Evolutionary conservation across 2,329 filamentous ascomycete genomes (phyloP), one percentile per base, ranked within the genome.

Genomic region (Drechmeria coniospora): DNA sequence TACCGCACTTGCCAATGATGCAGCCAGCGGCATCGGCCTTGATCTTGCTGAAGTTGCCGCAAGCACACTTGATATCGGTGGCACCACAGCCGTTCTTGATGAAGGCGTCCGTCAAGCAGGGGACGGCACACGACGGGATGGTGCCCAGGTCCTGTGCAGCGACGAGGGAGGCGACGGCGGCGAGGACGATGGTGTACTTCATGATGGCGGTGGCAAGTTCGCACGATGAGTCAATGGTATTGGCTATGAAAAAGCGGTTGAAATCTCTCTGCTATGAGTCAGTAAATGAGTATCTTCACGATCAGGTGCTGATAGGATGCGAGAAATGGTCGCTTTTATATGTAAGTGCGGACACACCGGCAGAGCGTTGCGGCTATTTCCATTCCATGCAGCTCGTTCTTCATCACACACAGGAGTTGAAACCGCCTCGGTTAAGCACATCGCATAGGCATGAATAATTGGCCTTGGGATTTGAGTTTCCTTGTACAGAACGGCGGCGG

Each of bases 171-270:
- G 12, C 20, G 20, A 21, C 9, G 12, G 20, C 10, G 10, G 20
- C 20, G 20, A 21, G 26, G 25, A 37, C 27, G 24, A 26, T 14
- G 15, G 26, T n/a, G 31, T 29, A 34, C 35, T 41, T 36, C 33
- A 36, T 36, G n/a, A 12, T 33, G 13, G 15, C 8, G 25, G 14
- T 9, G 12, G 10, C 9, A 6, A 21, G 18, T 10, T 10, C 18
- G 7, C 7, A 21, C 9, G 20, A n/a, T 6, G 20, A 11, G 10
- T 21, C 10, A 5, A 6, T 21, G 20, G 5, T 21, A n/a, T 6
- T 21, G 20, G n/a, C n/a, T n/a, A n/a, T n/a, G n/a, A n/a, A n/a
- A n/a, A n/a, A n/a, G n/a, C n/a, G n/a, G n/a, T n/a, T n/a, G n/a
- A n/a, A n/a, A n/a, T n/a, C n/a, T n/a, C n/a, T n/a, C n/a, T n/a